These are phyloP conservation scores for Wickerhamiella sergipiensis DNA, from an alignment of 805 yeast species.

Conservation along the genomic window DNA sequence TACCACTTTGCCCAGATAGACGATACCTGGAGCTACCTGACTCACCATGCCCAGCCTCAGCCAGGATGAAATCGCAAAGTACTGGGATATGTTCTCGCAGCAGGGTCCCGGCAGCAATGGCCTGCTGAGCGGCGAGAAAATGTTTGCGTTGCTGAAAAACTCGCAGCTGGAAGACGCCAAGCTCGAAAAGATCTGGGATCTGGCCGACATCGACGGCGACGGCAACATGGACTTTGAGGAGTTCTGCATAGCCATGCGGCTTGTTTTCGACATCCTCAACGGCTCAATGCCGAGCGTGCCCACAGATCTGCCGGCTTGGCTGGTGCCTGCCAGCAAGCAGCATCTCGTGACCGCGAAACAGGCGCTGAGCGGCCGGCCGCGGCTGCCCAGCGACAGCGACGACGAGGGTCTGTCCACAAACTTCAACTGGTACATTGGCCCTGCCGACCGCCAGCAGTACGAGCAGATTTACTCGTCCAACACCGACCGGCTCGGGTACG, in stretches of 20 bases:
- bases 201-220: conserved; percentile 79
- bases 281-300: conserved; percentile 55
- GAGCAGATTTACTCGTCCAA: conserved; percentile 64
- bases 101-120: conserved; percentile 65
- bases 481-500: conserved; percentile 67
- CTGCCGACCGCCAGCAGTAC: conserved; percentile 66
- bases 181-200: conserved; percentile 75
- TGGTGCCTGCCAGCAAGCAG: conserved; percentile 78
- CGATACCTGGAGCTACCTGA: too few relatives aligned
- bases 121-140: conserved; percentile 72
- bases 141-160: conserved; percentile 75
- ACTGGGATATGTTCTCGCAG: conserved; percentile 95
- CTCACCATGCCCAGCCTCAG: conserved; percentile 12
- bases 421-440: conserved; percentile 95
- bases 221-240: conserved; percentile 92
- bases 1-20: too few relatives aligned
- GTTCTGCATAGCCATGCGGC: conserved; percentile 93
- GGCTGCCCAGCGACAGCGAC: conserved; percentile 27
- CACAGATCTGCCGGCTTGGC: conserved; percentile 70
- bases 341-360: conserved; percentile 74
- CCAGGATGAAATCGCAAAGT: conserved; percentile 91
- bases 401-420: conserved; percentile 59
- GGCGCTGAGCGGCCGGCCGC: conserved; percentile 29
- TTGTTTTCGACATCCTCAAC: conserved; percentile 82
- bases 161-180: conserved; percentile 70